Base-by-base conservation (phyloP, 2,329 filamentous ascomycete species). In the Claviceps sp. region DNA sequence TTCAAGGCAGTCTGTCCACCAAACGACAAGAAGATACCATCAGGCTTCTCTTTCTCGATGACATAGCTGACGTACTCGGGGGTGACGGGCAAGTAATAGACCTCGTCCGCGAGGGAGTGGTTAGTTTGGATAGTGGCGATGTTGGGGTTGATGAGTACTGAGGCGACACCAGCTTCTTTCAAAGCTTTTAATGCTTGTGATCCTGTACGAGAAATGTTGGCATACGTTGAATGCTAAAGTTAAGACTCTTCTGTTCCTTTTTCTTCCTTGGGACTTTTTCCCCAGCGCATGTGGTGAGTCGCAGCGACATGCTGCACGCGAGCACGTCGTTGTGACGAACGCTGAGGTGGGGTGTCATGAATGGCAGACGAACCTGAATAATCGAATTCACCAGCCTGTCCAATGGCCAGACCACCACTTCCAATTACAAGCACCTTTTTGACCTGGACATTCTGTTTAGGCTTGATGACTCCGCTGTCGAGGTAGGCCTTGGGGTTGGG, bases 101-200 rank as follows among this genome's bases (percentile, higher is more conserved):
- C 86, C 73, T 97, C 90, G 66, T 97, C 91, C 64, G 89, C 89
- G 66, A 97, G 85, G 63, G 85, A 84, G 77, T 97, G 91, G 69
- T 94, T 89, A 61, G 91, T 97, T 73, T 97, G 91, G 65, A 97
- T 97, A 54, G 93, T 97, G 55, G 91, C 91, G 67, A 97, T 97
- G 69, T 97, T 97, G 63, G 91, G 91, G 72, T 97, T 97, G 69
- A 97, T 90, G 58, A 97, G 82, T 52, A 97, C 86, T 9, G 91
- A 95, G 60, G 84, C 73, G 55, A 97, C 87, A 55, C 88, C 88
- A 57, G 90, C 91, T 73, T 97, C 91, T 72, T 95, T 97, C 56
- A 98, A 78, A 41, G 93, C 93, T 73, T 97, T 97, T 57, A 98
- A 78, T 51, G 93, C 93, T 75, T 97, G 93, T 5, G 91, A 90